Evolutionary conservation across 2,329 filamentous ascomycete species (phyloP), one percentile per base, ranked within the genome.

Genomic region (Xylaria sp.): DNA sequence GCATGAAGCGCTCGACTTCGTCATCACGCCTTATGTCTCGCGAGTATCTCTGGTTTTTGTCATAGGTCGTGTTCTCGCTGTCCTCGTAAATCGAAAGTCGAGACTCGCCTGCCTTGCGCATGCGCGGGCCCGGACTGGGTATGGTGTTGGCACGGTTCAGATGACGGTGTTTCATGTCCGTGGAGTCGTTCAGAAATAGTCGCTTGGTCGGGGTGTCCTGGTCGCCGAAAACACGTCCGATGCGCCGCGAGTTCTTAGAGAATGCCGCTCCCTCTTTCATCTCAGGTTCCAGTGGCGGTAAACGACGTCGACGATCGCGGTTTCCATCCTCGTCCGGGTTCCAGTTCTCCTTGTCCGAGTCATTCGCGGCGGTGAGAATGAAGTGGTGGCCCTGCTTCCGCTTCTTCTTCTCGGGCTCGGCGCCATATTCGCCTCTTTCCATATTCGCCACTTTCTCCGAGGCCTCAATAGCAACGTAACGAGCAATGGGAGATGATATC

Each of bases 301-400:
- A 47, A 13, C 35, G 56, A 48, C 49, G 58, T 48, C 37, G 60
- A 13, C 19, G 60, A 35, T 59, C 48, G 55, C 73, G 68, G 62
- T 75, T 77, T 7, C 74, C 78, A 48, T 79, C 78, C 63, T 79
- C 79, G 63, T 78, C 79, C 1, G 79, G 87, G 69, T 78, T 83
- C 83, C 91, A 95, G 71, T 97, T 97, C 76, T 97, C 93, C 76
- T 97, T 97, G 73, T 97, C 93, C 1, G 91, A 96, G 69, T 96
- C 92, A 53, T 76, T 83, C 13, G 83, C 71, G 67, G 78, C 67
- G 73, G 78, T 73, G 37, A 73, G 73, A 63, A 75, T 68, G 42
- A 78, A 75, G 34, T 80, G 65, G 23, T 80, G 63, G 67, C 80
- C 76, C 44, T 75, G 74, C 66, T 79, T 77, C 63, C 61, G 59